phyloP scores from a whole-genome alignment of 306 rosid genomes.

The Rosa multiflora region DNA sequence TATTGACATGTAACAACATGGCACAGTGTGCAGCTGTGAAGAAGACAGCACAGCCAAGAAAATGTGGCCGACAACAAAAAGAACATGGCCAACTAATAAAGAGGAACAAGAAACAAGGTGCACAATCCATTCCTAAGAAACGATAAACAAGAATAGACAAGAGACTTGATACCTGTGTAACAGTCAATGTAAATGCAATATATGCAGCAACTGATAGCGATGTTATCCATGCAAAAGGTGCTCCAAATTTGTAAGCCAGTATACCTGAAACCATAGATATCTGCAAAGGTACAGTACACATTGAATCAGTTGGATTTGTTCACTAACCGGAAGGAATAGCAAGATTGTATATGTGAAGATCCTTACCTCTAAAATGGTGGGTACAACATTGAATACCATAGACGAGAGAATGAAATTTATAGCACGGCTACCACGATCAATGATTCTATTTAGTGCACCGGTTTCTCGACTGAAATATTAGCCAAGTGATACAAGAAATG shows the following conservation, averaged over 20 bases:
- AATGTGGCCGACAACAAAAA: background rate
- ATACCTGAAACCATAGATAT: constrained; percentile 99
- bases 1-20: background rate
- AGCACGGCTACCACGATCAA: constrained; percentile 98
- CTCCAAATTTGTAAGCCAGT: constrained; percentile 93
- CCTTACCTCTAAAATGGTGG: constrained; percentile 93
- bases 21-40: background rate
- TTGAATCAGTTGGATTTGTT: constrained; percentile 54
- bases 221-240: constrained; percentile 94
- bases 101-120: constrained; percentile 15
- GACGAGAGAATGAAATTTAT: constrained; percentile 92
- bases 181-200: constrained; percentile 66
- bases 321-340: constrained; percentile 34
- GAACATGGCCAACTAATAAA: background rate
- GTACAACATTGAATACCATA: constrained; percentile 95
- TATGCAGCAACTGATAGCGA: constrained; percentile 95
- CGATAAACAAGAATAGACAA: background rate
- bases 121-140: background rate
- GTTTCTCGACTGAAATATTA: constrained; percentile 78
- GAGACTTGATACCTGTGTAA: constrained; percentile 74
- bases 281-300: constrained; percentile 64
- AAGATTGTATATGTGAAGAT: constrained; percentile 28
- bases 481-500: constrained; percentile 15
- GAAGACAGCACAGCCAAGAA: background rate
- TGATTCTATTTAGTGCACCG: constrained; percentile 88